A percentile compares a stretch with the other conserved stretches of the same genome.
phyloP scores from a whole-genome alignment of 192 early-diverging fungal species.

The Tieghemiomyces parasiticus region DNA sequence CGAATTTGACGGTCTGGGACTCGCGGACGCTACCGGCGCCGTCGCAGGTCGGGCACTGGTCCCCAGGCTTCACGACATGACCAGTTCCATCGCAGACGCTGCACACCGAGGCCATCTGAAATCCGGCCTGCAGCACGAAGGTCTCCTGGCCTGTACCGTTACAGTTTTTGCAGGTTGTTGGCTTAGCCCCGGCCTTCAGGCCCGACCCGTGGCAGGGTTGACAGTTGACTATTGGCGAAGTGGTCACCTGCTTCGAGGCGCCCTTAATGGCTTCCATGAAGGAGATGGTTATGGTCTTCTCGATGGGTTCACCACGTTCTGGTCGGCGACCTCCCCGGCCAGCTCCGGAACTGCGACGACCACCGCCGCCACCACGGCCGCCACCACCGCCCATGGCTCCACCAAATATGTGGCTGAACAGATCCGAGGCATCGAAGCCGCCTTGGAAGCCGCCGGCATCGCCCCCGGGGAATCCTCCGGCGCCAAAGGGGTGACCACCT shows the following conservation, averaged over 20 bases:
- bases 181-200: slow-evolving; percentile 56
- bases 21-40: slow-evolving; percentile 69
- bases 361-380: slow-evolving; percentile 23
- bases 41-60: slow-evolving; percentile 61
- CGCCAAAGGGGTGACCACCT: slow-evolving; percentile 19
- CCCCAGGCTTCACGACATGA: slow-evolving; percentile 38
- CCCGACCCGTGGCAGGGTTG: slow-evolving; percentile 67
- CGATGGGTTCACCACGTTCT: slow-evolving; percentile 45
- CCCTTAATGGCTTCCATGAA: slow-evolving; percentile 93
- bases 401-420: slow-evolving; percentile 63
- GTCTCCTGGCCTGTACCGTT: slow-evolving; percentile 70
- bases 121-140: slow-evolving; percentile 67
- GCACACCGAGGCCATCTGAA: slow-evolving; percentile 80
- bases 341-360: slow-evolving; percentile 21
- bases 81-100: slow-evolving; percentile 75
- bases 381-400: slow-evolving; percentile 34
- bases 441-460: slow-evolving; percentile 16
- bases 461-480: slow-evolving; percentile 37
- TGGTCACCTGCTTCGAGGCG: slow-evolving; percentile 41
- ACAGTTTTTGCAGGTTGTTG: slow-evolving; percentile 56
- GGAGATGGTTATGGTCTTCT: slow-evolving; percentile 43
- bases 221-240: slow-evolving; percentile 56
- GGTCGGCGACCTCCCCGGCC: slow-evolving; percentile 19
- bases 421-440: slow-evolving; percentile 40
- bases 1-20: slow-evolving; percentile 49